phyloP scores from a whole-genome alignment of 1,139 yeast species.

The Sugiyamaella sp. region DNA sequence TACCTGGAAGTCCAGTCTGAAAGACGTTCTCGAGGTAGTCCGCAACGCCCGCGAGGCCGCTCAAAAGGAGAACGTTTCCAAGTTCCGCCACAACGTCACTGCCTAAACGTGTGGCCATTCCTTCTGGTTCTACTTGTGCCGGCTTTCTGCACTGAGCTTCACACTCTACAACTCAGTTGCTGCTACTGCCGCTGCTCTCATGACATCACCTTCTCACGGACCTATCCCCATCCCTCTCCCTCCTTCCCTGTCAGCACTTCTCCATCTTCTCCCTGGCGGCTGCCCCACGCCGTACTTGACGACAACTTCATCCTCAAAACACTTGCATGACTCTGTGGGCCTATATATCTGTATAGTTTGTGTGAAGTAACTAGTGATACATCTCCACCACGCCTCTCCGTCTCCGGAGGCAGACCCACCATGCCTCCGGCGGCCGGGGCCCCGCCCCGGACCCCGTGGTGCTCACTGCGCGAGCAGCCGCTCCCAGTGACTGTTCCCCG shows the following conservation, averaged over 20 bases:
- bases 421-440: no score
- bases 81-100: constrained; percentile 21
- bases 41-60: constrained; percentile 40
- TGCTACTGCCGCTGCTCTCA: not conserved
- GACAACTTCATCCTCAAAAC: constrained; percentile 10
- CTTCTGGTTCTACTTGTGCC: no score
- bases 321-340: constrained; percentile 8
- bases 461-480: no score
- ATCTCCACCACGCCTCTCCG: no score
- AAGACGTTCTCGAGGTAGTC: constrained; percentile 42
- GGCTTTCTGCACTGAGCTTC: no score
- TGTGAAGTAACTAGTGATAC: constrained; percentile 16
- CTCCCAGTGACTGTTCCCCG: no score
- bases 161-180: constrained; percentile 3
- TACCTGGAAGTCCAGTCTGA: constrained; percentile 45
- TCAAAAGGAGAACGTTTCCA: constrained; percentile 32
- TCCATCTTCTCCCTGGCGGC: not conserved
- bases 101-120: no score
- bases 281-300: not conserved
- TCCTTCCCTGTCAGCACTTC: no score
- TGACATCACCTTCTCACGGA: not conserved
- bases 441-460: no score
- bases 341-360: constrained; percentile 17
- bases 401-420: no score
- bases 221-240: not conserved